Evolutionary conservation across 1,284 basidiomycete genomes (phyloP).

Genomic region (Ceratobasidium papillatum): DNA sequence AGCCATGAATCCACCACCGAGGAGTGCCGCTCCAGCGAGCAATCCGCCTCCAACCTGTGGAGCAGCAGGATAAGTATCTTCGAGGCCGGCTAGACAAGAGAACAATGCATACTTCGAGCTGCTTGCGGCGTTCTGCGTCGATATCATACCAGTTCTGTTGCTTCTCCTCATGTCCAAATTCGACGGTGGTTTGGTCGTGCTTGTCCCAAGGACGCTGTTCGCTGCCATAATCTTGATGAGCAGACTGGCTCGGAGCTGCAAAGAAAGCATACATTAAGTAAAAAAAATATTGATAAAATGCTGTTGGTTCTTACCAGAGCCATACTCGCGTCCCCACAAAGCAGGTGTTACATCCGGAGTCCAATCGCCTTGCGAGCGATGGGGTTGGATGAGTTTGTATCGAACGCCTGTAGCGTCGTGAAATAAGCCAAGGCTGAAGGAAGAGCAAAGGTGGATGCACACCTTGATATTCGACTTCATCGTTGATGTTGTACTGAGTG

Average conservation of each 20-base stretch:
- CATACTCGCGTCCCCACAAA: constrained; percentile 59
- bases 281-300: not conserved
- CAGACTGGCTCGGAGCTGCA: constrained; percentile 3
- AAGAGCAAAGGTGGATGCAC: constrained; percentile 9
- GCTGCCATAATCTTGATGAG: constrained; percentile 50
- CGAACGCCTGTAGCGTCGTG: constrained; percentile 56
- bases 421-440: constrained; percentile 2
- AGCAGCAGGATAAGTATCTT: not conserved
- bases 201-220: constrained; percentile 51
- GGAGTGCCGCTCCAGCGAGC: constrained; percentile 60
- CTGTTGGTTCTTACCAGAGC: not conserved
- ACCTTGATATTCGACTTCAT: constrained; percentile 69
- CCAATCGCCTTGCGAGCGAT: constrained; percentile 67
- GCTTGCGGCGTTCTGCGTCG: constrained; percentile 64
- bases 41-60: constrained; percentile 70
- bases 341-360: constrained; percentile 67
- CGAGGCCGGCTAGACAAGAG: constrained; percentile 9
- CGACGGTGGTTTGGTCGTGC: constrained; percentile 52
- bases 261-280: not conserved
- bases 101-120: constrained; percentile 60
- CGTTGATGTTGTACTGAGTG: constrained; percentile 64
- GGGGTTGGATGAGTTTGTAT: constrained; percentile 76
- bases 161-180: constrained; percentile 58
- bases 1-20: constrained; percentile 63
- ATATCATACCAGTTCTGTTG: constrained; percentile 68